Evolutionary conservation across 495 filamentous ascomycete genomes (phyloP).

Genomic region (Aspergillus asperescens): DNA sequence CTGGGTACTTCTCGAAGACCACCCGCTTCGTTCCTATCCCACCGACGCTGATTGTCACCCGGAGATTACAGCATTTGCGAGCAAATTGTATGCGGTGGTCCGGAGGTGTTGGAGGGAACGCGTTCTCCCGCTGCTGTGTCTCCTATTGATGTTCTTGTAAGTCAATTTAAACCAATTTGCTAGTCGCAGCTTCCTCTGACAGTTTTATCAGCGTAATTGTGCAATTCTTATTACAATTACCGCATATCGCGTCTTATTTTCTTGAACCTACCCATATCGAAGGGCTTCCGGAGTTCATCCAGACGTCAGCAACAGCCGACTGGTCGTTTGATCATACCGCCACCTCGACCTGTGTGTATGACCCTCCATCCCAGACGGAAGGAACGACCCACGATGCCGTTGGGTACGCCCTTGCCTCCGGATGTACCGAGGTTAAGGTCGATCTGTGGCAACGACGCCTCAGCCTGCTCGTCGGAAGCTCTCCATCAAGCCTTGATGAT

Average conservation of each 20-base stretch:
- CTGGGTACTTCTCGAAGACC: constrained; percentile 34
- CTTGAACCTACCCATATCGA: constrained; percentile 2
- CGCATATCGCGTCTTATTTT: constrained; percentile 14
- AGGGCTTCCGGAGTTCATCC: constrained; percentile 9
- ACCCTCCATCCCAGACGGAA: constrained; percentile 61
- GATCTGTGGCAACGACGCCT: constrained; percentile 61
- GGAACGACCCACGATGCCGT: constrained; percentile 54
- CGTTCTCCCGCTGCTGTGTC: constrained; percentile 22
- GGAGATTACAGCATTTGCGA: constrained; percentile 17
- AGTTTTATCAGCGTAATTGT: constrained; percentile 11
- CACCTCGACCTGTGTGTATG: constrained; percentile 58
- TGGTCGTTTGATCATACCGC: constrained; percentile 28
- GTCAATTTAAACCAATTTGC: constrained; percentile 4
- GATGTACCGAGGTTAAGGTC: constrained; percentile 64
- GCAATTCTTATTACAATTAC: constrained; percentile 20
- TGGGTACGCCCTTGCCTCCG: constrained; percentile 44
- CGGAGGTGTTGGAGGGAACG: constrained; percentile 23
- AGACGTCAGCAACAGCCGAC: constrained; percentile 16
- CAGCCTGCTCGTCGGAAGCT: constrained; percentile 55
- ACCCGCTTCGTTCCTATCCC: constrained; percentile 38
- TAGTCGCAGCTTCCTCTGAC: not conserved
- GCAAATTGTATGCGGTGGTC: constrained; percentile 11
- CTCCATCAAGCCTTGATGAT: constrained; percentile 43
- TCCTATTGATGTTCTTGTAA: constrained; percentile 33
- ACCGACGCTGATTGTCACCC: constrained; percentile 28